Evolutionary conservation across 2,329 filamentous ascomycete genomes (phyloP).

Genomic region (Ascochyta pisi): DNA sequence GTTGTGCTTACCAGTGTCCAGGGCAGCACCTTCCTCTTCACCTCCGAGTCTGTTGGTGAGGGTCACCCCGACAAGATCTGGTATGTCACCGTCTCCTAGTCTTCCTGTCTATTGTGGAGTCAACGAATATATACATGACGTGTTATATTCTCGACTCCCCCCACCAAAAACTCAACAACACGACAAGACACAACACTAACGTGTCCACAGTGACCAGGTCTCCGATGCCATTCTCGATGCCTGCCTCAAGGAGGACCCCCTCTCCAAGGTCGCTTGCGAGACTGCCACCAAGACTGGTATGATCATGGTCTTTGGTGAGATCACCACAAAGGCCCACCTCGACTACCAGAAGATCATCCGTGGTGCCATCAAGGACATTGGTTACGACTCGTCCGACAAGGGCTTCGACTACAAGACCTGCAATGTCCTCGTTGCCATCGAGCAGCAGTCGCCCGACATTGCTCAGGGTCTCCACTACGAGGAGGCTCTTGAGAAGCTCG

Average conservation of each 20-base stretch:
- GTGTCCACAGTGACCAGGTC: slow-evolving; percentile 77
- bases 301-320: slow-evolving; percentile 87
- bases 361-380: slow-evolving; percentile 94
- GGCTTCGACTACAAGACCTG: slow-evolving; percentile 99
- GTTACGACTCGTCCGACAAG: slow-evolving; percentile 96
- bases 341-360: slow-evolving; percentile 99
- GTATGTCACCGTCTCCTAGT: slow-evolving; percentile 47
- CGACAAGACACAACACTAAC: slow-evolving; percentile 18
- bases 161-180: slow-evolving; percentile 10
- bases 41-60: slow-evolving; percentile 60
- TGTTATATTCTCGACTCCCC: slow-evolving; percentile 3
- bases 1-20: slow-evolving; percentile 29
- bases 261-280: slow-evolving; percentile 99
- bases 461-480: slow-evolving; percentile 99
- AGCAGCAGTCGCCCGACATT: slow-evolving; percentile 99
- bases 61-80: slow-evolving; percentile 93
- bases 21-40: slow-evolving; percentile 55
- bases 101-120: not conserved
- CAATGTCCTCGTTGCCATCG: slow-evolving; percentile 97
- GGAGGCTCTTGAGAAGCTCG: slow-evolving; percentile 94
- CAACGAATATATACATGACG: slow-evolving; percentile 10
- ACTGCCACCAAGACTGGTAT: slow-evolving; percentile 99
- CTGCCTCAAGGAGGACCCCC: slow-evolving; percentile 90
- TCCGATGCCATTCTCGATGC: slow-evolving; percentile 99
- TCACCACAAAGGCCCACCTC: slow-evolving; percentile 92